Evolutionary conservation across 257 asterid species (phyloP).

Genomic region (Anisodus tanguticus): DNA sequence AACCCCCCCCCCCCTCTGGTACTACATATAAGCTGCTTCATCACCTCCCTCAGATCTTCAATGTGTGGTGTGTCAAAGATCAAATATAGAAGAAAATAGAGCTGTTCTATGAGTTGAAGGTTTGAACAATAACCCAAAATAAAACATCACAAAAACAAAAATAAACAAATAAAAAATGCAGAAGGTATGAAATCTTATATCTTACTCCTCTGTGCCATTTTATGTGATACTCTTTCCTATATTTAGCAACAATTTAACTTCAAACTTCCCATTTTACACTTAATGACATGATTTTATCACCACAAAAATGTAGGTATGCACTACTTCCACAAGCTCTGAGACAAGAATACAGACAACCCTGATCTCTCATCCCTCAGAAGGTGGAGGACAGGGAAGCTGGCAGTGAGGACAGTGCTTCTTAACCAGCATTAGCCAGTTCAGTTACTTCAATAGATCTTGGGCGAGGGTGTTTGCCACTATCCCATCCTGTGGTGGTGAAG

Average conservation of each 20-base stretch:
- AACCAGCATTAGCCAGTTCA: too few species aligned
- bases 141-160: not conserved
- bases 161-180: not conserved
- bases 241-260: not conserved
- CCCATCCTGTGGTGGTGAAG: not conserved
- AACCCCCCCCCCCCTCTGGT: not conserved
- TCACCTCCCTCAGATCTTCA: slow-evolving; percentile 19
- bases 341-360: not conserved
- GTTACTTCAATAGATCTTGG: slow-evolving; percentile 7
- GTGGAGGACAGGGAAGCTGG: not conserved
- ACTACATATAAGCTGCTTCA: slow-evolving; percentile 11
- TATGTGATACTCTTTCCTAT: not conserved
- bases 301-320: not conserved
- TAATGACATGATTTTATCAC: too few species aligned
- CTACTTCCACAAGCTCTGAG: slow-evolving; percentile 7
- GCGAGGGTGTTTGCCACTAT: not conserved
- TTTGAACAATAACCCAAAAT: slow-evolving; percentile 16
- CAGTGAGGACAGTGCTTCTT: not conserved
- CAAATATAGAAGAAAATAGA: not conserved
- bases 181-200: not conserved
- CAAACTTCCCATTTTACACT: not conserved
- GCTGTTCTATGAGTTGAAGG: not conserved
- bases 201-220: slow-evolving; percentile 14
- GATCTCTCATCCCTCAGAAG: not conserved
- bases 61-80: slow-evolving; percentile 3